phyloP scores from a whole-genome alignment of 2,329 filamentous ascomycete species.

The Alternaria ethzedia region DNA sequence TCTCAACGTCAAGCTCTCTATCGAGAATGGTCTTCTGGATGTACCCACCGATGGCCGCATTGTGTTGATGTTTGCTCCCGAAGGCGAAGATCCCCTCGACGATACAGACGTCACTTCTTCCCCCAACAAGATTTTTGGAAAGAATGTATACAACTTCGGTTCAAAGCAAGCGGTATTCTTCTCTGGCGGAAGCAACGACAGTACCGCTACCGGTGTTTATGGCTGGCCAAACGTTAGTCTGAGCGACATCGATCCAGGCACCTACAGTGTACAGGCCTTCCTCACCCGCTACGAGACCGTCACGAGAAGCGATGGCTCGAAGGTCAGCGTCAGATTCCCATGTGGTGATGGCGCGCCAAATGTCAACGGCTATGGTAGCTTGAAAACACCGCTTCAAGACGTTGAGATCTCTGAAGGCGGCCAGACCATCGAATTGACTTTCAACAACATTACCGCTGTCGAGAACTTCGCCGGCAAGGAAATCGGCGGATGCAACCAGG shows the following conservation, averaged over 20 bases:
- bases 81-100: conserved; percentile 43
- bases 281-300: conserved; percentile 46
- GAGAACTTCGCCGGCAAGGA: conserved; percentile 41
- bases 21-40: conserved; percentile 36
- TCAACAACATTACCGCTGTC: conserved; percentile 35
- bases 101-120: conserved; percentile 46
- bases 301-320: conserved; percentile 46
- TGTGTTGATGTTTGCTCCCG: conserved; percentile 43
- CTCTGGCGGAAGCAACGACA: conserved; percentile 34
- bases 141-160: conserved; percentile 43
- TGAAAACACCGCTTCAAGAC: conserved; percentile 31
- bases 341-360: conserved; percentile 45
- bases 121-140: conserved; percentile 46
- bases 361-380: conserved; percentile 41
- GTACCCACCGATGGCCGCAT: conserved; percentile 40
- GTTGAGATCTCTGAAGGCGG: conserved; percentile 32
- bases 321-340: conserved; percentile 44
- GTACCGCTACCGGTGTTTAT: conserved; percentile 36
- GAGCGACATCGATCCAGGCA: conserved; percentile 36
- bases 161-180: conserved; percentile 26
- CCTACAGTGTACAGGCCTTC: conserved; percentile 46
- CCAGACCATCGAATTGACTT: conserved; percentile 41
- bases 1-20: conserved; percentile 30
- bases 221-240: conserved; percentile 46
- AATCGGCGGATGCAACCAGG: conserved; percentile 48